Evolutionary conservation across 768 basidiomycete species (phyloP), one percentile per base, ranked within the genome.

Genomic region (Suillus sp.): DNA sequence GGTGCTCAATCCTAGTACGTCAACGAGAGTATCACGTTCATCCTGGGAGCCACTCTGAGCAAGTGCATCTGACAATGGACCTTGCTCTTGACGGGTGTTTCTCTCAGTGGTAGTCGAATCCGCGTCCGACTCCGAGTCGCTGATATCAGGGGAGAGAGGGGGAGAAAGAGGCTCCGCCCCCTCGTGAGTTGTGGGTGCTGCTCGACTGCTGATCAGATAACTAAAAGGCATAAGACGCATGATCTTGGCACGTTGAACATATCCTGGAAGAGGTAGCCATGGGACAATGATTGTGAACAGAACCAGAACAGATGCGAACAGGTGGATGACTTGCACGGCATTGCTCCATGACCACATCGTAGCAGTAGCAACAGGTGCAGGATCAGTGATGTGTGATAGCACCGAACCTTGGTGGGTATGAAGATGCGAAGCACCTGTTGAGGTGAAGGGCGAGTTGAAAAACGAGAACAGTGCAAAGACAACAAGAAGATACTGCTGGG

Each of bases 391-490:
- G 58, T 79, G 77, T 11, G 81, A 78, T 34, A 90, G 75, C 16
- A 91, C 86, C 9, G 80, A 75, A 7, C 90, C 91, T 14, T 83
- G 79, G 64, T 89, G 87, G 0, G 81, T 77, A 58, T 88, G 84
- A n/a, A 65, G 67, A 35, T 73, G 72, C 4, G 73, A 58, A 27
- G 71, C 61, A 11, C 72, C 69, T 11, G 77, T 74, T 1, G 83
- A 79, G 0, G 87, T 81, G 20, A 91, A 73, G 2, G 90, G 87
- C 0, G 88, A 90, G 68, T 91, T 92, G 80, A 93, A 91, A 77
- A 94, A 90, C 0, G 91, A 93, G 77, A 95, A 92, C 60, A 94
- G 80, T 0, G 91, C 90, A 69, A 94, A 94, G 32, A 86, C 86
- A 32, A 91, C 92, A 54, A 95, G 85, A 59, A 94, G 86, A 73